These are phyloP conservation scores for Solanum neorickii DNA, from an alignment of 257 asterid species.

Conservation along the genomic window DNA sequence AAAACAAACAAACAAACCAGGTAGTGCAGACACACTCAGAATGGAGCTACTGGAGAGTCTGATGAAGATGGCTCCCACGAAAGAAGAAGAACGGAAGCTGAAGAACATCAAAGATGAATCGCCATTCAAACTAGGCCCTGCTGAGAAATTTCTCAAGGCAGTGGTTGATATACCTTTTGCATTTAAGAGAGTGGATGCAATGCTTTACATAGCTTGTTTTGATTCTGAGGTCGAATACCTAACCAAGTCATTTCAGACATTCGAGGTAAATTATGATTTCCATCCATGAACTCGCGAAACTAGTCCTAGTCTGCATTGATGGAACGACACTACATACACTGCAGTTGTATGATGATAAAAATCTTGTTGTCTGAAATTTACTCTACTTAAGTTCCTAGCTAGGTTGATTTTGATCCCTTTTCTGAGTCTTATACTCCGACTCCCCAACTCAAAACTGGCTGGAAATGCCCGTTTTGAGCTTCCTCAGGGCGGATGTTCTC, in stretches of 20 bases:
- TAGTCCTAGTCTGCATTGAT: background rate
- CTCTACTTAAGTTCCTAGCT: background rate
- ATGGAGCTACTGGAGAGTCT: conserved; percentile 66
- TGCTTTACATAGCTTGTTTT: conserved; percentile 60
- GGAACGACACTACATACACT: background rate
- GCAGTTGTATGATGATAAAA: background rate
- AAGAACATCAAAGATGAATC: conserved; percentile 48
- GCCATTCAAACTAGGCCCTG: conserved; percentile 49
- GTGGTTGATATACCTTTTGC: conserved; percentile 65
- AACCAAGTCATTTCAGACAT: conserved; percentile 52
- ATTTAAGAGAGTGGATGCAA: conserved; percentile 69
- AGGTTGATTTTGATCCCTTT: background rate
- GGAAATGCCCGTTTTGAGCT: background rate
- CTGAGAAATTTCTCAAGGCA: conserved; percentile 72
- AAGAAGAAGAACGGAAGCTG: conserved; percentile 58
- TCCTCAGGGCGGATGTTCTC: background rate
- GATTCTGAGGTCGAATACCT: conserved; percentile 66
- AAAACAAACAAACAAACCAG: conserved; percentile 7
- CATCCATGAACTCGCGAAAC: background rate
- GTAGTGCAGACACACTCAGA: conserved; percentile 54
- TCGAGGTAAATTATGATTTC: conserved; percentile 43
- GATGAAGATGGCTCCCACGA: conserved; percentile 75
- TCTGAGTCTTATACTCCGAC: background rate
- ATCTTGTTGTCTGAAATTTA: background rate
- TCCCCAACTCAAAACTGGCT: background rate